Percentiles rank a stretch among this genome's conserved stretches.
These are phyloP conservation scores for Penicillium verhagenii DNA, from an alignment of 495 filamentous ascomycete genomes.

Conservation along the genomic window DNA sequence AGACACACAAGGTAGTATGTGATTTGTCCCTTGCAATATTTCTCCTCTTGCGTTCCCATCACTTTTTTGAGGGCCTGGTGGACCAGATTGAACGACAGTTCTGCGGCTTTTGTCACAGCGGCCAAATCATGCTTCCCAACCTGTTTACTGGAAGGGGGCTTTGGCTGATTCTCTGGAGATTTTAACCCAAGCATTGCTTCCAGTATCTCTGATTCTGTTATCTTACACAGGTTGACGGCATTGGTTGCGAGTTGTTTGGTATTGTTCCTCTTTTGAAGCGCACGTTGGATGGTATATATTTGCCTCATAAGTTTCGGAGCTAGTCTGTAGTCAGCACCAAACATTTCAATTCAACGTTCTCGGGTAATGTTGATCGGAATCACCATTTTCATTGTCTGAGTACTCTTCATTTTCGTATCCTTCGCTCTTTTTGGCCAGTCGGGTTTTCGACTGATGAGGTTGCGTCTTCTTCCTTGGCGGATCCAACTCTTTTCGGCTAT, in stretches of 20 bases:
- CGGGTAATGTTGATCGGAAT: not conserved
- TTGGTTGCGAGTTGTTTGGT: slow-evolving; percentile 18
- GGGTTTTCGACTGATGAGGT: not conserved
- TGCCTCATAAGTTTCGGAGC: slow-evolving; percentile 32
- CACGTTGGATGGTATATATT: slow-evolving; percentile 32
- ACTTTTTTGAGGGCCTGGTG: slow-evolving; percentile 37
- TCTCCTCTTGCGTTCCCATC: slow-evolving; percentile 10
- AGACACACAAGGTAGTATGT: slow-evolving; percentile 42
- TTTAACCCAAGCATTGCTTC: slow-evolving; percentile 6
- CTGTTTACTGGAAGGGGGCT: not conserved
- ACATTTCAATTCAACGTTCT: not conserved
- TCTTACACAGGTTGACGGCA: slow-evolving; percentile 29
- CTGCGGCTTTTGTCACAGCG: slow-evolving; percentile 19
- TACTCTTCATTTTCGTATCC: not conserved
- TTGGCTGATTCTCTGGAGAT: not conserved
- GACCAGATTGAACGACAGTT: slow-evolving; percentile 24
- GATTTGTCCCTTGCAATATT: slow-evolving; percentile 23
- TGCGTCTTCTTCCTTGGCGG: not conserved
- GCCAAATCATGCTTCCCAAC: slow-evolving; percentile 7
- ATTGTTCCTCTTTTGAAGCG: slow-evolving; percentile 29
- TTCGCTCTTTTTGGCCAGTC: not conserved
- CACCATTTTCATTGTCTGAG: not conserved
- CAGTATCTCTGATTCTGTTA: slow-evolving; percentile 20
- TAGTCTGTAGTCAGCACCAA: slow-evolving; percentile 1
- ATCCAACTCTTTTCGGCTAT: not conserved